These are phyloP conservation scores for Corallochytrium limacisporum DNA, from an alignment of 78 protist genomes.

Conservation along the genomic window DNA sequence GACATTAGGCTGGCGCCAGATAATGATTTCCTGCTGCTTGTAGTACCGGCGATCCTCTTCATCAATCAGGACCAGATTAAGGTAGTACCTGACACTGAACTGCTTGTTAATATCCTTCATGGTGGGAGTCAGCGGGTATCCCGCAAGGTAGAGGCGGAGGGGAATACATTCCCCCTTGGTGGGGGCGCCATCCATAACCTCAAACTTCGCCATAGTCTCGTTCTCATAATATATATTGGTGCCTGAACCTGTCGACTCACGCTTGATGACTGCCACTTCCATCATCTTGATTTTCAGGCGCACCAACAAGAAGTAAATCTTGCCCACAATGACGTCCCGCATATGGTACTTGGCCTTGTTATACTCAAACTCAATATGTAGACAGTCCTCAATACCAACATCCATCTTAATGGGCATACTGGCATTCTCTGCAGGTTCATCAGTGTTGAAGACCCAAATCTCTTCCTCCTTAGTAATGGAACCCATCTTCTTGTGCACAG, in stretches of 20 bases:
- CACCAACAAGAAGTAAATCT: slow-evolving; percentile 72
- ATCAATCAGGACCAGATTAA: slow-evolving; percentile 70
- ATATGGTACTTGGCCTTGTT: slow-evolving; percentile 70
- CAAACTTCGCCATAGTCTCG: slow-evolving; percentile 86
- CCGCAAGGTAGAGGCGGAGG: slow-evolving; percentile 83
- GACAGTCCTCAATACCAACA: slow-evolving; percentile 88
- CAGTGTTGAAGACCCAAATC: slow-evolving; percentile 55
- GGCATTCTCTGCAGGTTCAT: neutral
- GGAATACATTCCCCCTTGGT: slow-evolving; percentile 43
- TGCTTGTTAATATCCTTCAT: slow-evolving; percentile 67
- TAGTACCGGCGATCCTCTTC: slow-evolving; percentile 60
- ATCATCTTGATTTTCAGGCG: slow-evolving; percentile 66
- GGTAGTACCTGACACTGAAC: slow-evolving; percentile 71
- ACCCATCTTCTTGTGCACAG: slow-evolving; percentile 35
- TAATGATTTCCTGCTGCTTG: slow-evolving; percentile 61
- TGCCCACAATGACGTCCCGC: slow-evolving; percentile 77
- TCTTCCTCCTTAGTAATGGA: slow-evolving; percentile 58
- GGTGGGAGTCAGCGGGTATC: slow-evolving; percentile 86
- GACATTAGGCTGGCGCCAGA: slow-evolving; percentile 9
- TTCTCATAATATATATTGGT: slow-evolving; percentile 46
- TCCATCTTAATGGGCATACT: slow-evolving; percentile 71
- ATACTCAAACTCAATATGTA: slow-evolving; percentile 97
- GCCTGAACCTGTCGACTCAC: slow-evolving; percentile 45
- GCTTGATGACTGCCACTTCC: slow-evolving; percentile 21
- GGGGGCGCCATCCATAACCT: slow-evolving; percentile 97